Evolutionary conservation across 345 rosid genomes (phyloP).

Genomic region (Acer saccharum): DNA sequence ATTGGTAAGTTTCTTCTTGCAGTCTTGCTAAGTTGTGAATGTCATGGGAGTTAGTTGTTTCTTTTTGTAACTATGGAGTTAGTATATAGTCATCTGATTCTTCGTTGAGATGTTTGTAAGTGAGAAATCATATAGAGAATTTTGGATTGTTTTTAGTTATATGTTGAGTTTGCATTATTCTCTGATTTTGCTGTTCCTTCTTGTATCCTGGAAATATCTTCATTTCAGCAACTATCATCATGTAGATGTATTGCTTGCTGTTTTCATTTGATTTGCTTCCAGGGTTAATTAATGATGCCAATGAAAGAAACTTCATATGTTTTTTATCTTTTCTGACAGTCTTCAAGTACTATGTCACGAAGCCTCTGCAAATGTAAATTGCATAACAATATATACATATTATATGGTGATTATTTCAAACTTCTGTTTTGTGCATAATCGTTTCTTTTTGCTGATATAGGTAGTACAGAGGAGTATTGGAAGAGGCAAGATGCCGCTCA

Average conservation of each 20-base stretch:
- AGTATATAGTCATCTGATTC: not conserved
- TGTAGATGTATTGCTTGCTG: not conserved
- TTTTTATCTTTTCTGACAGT: not conserved
- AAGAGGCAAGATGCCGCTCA: conserved; percentile 83
- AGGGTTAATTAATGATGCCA: not conserved
- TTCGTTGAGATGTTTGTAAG: no score
- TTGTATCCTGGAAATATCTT: not conserved
- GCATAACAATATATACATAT: not conserved
- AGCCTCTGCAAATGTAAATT: not conserved
- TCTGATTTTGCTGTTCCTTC: not conserved
- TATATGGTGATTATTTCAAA: no score
- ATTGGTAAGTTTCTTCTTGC: conserved; percentile 52
- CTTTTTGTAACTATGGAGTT: not conserved
- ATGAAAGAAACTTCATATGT: not conserved
- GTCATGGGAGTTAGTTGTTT: no score
- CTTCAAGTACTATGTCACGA: not conserved
- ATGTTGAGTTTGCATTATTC: not conserved
- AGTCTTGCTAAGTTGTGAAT: not conserved
- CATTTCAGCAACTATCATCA: not conserved
- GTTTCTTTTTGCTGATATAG: conserved; percentile 39
- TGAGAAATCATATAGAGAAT: not conserved
- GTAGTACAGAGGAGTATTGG: conserved; percentile 93
- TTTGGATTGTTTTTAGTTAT: not conserved
- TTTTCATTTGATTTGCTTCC: not conserved
- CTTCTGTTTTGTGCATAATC: not conserved